Evolutionary conservation across 2,329 filamentous ascomycete species (phyloP).

Genomic region (Mollisia scopiformis): DNA sequence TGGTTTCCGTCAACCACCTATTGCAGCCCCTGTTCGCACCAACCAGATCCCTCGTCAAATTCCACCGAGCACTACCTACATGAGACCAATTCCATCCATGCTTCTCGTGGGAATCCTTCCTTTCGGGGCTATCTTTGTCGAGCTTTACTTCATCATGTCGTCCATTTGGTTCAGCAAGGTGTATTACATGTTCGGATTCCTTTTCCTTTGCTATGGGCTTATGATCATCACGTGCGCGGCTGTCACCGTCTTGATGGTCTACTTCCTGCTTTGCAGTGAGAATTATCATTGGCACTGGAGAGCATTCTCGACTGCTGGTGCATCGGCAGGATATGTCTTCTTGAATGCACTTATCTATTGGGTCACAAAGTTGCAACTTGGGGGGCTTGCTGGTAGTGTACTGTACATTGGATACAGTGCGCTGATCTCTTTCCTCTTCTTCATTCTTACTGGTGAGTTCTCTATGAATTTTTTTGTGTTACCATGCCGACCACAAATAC

Average conservation of each 20-base stretch:
- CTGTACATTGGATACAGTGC: conserved; percentile 93
- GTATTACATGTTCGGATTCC: conserved; percentile 99
- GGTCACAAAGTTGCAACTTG: conserved; percentile 83
- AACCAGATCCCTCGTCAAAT: conserved; percentile 99
- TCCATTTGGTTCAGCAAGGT: conserved; percentile 98
- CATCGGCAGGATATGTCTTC: conserved; percentile 90
- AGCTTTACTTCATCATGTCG: conserved; percentile 99
- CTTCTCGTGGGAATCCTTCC: conserved; percentile 89
- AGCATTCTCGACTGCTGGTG: conserved; percentile 88
- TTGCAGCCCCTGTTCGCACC: conserved; percentile 84
- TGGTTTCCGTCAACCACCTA: conserved; percentile 75
- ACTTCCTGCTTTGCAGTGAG: conserved; percentile 93
- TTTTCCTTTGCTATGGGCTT: conserved; percentile 95
- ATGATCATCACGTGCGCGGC: conserved; percentile 96
- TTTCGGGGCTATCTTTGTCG: conserved; percentile 96
- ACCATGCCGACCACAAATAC: not conserved
- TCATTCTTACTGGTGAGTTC: conserved; percentile 85
- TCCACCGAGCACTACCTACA: conserved; percentile 79
- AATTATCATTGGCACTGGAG: conserved; percentile 99
- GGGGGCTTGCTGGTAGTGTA: conserved; percentile 82
- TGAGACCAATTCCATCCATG: conserved; percentile 87
- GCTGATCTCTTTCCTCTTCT: conserved; percentile 87
- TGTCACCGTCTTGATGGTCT: conserved; percentile 91
- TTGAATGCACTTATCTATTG: conserved; percentile 90
- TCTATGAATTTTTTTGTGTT: not conserved